phyloP scores from a whole-genome alignment of 305 asterid species.

The Solanum hybrid region DNA sequence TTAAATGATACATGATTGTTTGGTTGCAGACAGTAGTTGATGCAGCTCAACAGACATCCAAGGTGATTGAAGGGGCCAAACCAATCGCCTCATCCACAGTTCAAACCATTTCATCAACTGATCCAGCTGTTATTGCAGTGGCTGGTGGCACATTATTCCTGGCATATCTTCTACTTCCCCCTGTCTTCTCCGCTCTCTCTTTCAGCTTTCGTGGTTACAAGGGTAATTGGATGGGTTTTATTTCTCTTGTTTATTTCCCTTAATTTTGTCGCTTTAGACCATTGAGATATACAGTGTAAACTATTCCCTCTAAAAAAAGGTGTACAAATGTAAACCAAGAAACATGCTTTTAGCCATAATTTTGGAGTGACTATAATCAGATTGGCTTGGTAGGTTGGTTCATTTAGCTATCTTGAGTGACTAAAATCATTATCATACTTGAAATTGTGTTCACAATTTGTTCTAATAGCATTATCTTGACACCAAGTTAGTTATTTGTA shows the following conservation, averaged over 20 bases:
- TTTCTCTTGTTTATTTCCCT: background rate
- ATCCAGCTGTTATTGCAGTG: slow-evolving; percentile 55
- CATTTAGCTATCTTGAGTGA: background rate
- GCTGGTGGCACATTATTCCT: slow-evolving; percentile 66
- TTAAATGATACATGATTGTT: background rate
- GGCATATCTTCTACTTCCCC: slow-evolving; percentile 75
- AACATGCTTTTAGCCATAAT: background rate
- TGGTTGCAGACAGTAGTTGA: slow-evolving; percentile 66
- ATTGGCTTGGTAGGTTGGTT: background rate
- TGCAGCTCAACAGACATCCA: slow-evolving; percentile 80
- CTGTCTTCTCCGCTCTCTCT: slow-evolving; percentile 64
- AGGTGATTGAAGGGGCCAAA: slow-evolving; percentile 65
- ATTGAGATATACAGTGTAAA: background rate
- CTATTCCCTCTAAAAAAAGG: background rate
- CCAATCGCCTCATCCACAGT: slow-evolving; percentile 82
- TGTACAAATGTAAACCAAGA: background rate
- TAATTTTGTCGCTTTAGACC: background rate
- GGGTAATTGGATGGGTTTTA: slow-evolving; percentile 33
- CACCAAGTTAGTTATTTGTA: background rate
- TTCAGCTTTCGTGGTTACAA: slow-evolving; percentile 69
- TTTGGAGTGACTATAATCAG: background rate
- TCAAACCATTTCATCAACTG: slow-evolving; percentile 64
- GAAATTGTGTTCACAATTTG: background rate
- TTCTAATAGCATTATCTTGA: background rate
- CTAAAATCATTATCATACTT: background rate